These are phyloP conservation scores for Saccharomyces mikatae DNA, from an alignment of 805 yeast species.

Conservation along the genomic window DNA sequence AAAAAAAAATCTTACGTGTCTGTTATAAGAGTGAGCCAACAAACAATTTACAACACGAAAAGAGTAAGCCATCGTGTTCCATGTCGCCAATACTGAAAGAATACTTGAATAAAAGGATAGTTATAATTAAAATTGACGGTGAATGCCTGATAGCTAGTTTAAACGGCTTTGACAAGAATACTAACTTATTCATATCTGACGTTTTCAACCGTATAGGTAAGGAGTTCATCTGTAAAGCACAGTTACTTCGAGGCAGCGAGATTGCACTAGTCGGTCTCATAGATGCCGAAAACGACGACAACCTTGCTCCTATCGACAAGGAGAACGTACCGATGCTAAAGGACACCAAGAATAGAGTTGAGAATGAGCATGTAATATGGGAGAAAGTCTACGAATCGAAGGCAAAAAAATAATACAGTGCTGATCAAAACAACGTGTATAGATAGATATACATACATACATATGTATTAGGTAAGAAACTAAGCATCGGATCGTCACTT, in stretches of 20 bases:
- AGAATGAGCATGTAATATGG: constrained; percentile 25
- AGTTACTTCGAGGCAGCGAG: constrained; percentile 27
- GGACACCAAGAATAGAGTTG: constrained; percentile 20
- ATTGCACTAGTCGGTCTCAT: constrained; percentile 27
- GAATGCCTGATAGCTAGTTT: constrained; percentile 40
- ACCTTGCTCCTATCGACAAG: neutral
- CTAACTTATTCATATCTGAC: constrained; percentile 48
- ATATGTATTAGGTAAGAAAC: constrained; percentile 1
- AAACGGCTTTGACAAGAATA: constrained; percentile 57
- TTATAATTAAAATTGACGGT: constrained; percentile 52
- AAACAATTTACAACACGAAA: neutral
- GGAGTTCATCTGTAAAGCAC: constrained; percentile 11
- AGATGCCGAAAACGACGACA: constrained; percentile 5
- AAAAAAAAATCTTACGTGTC: neutral
- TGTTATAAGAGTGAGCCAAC: neutral
- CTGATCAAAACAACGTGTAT: neutral
- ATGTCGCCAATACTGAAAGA: constrained; percentile 31
- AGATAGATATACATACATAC: neutral
- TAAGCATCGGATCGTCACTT: constrained; percentile 9
- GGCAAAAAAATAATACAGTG: neutral
- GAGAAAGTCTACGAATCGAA: constrained; percentile 10
- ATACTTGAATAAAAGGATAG: constrained; percentile 37
- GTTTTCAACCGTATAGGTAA: constrained; percentile 44
- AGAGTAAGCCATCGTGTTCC: neutral
- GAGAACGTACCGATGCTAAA: constrained; percentile 15